Evolutionary conservation across 1,284 basidiomycete genomes (phyloP), one percentile per base, ranked within the genome.

Genomic region (Sanguinoderma infundibulare): DNA sequence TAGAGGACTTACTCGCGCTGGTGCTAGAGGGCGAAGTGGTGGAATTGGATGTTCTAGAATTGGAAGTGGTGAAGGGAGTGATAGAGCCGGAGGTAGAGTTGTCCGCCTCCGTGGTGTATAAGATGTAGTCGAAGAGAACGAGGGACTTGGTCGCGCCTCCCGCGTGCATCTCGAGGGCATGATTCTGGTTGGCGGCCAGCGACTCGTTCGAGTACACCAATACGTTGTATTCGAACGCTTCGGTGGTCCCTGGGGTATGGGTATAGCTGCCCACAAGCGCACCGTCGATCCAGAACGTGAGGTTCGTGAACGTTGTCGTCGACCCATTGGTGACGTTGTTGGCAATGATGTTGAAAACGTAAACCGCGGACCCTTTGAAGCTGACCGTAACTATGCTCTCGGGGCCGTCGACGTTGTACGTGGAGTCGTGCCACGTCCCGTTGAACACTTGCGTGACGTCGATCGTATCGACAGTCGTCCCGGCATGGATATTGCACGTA

Each of bases 161-260:
- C 10, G 38, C 57, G 15, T 49, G 26, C 34, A 49, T 59, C 30
- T 30, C 38, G 26, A 64, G 34, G 3, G 53, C 54, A 15, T 64
- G 60, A 30, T 46, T 15, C 12, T 22, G 22, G 26, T 59, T 54
- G 34, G n/a, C n/a, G n/a, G 49, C 9, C 9, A 54, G 28, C 6
- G 53, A 44, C 5, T 26, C 26, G 30, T 68, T 71, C 20, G 61
- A 62, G 55, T 71, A 78, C 3, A 79, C 76, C 8, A 65, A 60
- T 7, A 75, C 70, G 55, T 66, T 54, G 60, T 76, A 76, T 8
- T 42, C 10, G 28, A 64, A 24, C 7, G n/a, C n/a, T 15, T 47
- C 14, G 28, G 12, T 30, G 12, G 1, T 12, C 38, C 47, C 52
- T 6, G 60, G 63, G 1, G 26, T 17, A 35, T 62, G 54, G 0